Evolutionary conservation across 73 alveolate genomes (phyloP).

Genomic region (Tetrahymena thermophila): DNA sequence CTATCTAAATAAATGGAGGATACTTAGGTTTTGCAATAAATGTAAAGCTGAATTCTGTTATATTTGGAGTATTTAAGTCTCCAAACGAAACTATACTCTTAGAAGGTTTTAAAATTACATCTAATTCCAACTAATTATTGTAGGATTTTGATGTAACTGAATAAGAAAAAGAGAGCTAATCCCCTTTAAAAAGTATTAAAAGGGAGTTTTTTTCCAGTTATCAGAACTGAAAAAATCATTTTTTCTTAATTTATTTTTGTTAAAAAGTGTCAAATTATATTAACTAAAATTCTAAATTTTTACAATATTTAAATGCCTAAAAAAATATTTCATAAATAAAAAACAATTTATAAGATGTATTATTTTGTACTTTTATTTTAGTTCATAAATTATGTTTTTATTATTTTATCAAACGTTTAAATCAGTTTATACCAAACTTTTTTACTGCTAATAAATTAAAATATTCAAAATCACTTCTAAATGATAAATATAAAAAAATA

Average conservation of each 20-base stretch:
- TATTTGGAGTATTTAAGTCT: neutral
- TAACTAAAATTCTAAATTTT: too few relatives aligned
- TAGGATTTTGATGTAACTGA: neutral
- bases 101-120: neutral
- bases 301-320: too few relatives aligned
- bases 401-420: too few relatives aligned
- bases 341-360: too few relatives aligned
- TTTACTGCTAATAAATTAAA: too few relatives aligned
- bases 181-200: neutral
- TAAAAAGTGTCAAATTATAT: neutral
- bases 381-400: too few relatives aligned
- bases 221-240: neutral
- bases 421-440: too few relatives aligned
- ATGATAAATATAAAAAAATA: too few relatives aligned
- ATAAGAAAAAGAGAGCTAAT: neutral
- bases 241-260: neutral
- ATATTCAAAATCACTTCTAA: too few relatives aligned
- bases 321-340: too few relatives aligned
- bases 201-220: neutral
- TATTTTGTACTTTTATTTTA: too few relatives aligned
- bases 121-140: neutral
- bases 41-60: neutral
- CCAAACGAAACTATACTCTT: neutral
- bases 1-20: neutral
- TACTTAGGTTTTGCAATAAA: neutral